Percentiles rank a stretch among this genome's conserved stretches.
Evolutionary conservation across 805 yeast species (phyloP).

Genomic region (Sugiyamaella lignohabitans): DNA sequence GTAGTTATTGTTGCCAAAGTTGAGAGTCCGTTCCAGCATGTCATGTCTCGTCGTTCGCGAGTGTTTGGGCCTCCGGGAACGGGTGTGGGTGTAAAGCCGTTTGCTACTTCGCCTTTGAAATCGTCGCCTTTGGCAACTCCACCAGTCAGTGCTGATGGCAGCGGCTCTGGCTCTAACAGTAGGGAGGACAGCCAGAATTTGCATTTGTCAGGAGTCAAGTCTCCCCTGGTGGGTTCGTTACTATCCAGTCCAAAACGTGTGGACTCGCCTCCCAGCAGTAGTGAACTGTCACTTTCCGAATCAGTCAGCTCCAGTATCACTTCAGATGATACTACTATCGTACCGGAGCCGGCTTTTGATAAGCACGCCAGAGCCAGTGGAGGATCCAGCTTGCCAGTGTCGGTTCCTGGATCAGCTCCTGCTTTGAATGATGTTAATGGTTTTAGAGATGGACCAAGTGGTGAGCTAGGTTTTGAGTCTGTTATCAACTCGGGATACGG

Average conservation of each 20-base stretch:
- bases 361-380: too few relatives aligned
- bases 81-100: background rate
- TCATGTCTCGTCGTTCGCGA: background rate
- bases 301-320: slow-evolving; percentile 16
- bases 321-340: slow-evolving; percentile 12
- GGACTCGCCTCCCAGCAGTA: slow-evolving; percentile 16
- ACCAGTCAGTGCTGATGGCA: background rate
- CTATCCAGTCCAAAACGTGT: slow-evolving; percentile 4
- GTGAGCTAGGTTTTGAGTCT: too few relatives aligned
- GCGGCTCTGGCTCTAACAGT: background rate
- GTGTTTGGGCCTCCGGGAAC: background rate
- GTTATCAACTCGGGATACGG: too few relatives aligned
- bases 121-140: background rate
- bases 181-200: too few relatives aligned
- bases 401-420: too few relatives aligned
- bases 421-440: too few relatives aligned
- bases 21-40: slow-evolving; percentile 6
- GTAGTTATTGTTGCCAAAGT: too few relatives aligned
- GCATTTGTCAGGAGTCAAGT: too few relatives aligned
- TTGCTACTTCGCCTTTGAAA: background rate
- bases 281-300: slow-evolving; percentile 15
- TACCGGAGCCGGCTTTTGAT: too few relatives aligned
- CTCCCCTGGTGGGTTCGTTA: too few relatives aligned
- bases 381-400: too few relatives aligned
- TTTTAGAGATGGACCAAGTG: too few relatives aligned